A percentile compares a stretch with the other conserved stretches of the same genome.
Evolutionary conservation across 805 yeast species (phyloP).

Genomic region (Nakazawaea molendinolei): DNA sequence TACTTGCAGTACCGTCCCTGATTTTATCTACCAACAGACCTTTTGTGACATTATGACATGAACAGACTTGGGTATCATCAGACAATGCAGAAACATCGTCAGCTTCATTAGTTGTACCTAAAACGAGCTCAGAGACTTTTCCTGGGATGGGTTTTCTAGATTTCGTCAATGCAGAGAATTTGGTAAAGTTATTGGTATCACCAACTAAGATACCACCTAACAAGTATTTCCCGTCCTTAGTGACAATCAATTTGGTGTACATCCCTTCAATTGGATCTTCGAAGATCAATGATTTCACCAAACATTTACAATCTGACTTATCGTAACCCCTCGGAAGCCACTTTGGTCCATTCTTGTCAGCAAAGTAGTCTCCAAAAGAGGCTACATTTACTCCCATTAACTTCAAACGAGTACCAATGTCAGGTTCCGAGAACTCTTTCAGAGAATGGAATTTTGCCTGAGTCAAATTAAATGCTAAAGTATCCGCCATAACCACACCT

Average conservation of each 20-base stretch:
- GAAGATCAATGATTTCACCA: slow-evolving; percentile 21
- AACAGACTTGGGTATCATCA: slow-evolving; percentile 30
- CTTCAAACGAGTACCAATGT: slow-evolving; percentile 28
- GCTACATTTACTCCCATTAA: slow-evolving; percentile 33
- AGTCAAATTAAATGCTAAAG: slow-evolving; percentile 27
- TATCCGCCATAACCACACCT: slow-evolving; percentile 32
- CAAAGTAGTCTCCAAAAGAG: slow-evolving; percentile 31
- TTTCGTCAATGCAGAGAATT: slow-evolving; percentile 23
- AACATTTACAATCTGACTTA: slow-evolving; percentile 11
- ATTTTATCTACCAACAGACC: slow-evolving; percentile 24
- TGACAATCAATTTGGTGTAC: slow-evolving; percentile 27
- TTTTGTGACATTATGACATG: slow-evolving; percentile 29
- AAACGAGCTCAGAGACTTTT: slow-evolving; percentile 25
- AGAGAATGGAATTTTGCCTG: slow-evolving; percentile 26
- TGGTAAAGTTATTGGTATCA: slow-evolving; percentile 25
- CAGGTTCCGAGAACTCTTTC: slow-evolving; percentile 26
- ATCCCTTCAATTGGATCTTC: slow-evolving; percentile 28
- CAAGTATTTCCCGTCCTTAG: slow-evolving; percentile 28
- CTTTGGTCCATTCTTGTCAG: slow-evolving; percentile 28
- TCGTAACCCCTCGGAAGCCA: slow-evolving; percentile 24
- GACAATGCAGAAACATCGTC: slow-evolving; percentile 25
- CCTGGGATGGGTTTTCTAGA: slow-evolving; percentile 24
- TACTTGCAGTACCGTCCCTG: slow-evolving; percentile 21
- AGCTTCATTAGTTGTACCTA: slow-evolving; percentile 21
- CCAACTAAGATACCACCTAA: slow-evolving; percentile 32